Evolutionary conservation across 140 eudicot species (phyloP).

Genomic region (Stevia rebaudiana): DNA sequence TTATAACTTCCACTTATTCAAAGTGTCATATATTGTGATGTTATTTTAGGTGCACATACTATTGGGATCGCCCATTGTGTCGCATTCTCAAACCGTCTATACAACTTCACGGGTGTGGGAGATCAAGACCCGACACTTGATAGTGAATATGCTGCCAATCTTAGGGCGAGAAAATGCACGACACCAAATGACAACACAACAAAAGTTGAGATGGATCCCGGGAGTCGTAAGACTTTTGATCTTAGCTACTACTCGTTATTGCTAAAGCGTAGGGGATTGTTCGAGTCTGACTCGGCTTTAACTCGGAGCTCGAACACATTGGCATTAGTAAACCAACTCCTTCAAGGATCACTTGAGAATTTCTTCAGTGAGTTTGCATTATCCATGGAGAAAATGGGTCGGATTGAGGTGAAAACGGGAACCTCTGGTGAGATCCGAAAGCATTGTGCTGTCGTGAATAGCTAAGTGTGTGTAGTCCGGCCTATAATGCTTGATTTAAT

Average conservation of each 20-base stretch:
- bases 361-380: constrained; percentile 52
- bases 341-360: constrained; percentile 36
- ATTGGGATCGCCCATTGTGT: constrained; percentile 64
- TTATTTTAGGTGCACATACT: constrained; percentile 54
- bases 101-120: constrained; percentile 67
- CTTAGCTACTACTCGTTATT: constrained; percentile 56
- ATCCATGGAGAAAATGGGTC: constrained; percentile 76
- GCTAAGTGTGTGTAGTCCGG: constrained; percentile 7
- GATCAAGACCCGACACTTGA: constrained; percentile 64
- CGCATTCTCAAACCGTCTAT: constrained; percentile 53
- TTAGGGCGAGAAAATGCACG: constrained; percentile 51
- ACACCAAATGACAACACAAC: constrained; percentile 45
- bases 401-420: constrained; percentile 56
- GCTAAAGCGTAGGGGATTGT: constrained; percentile 61
- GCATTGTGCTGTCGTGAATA: constrained; percentile 58
- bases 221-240: constrained; percentile 70
- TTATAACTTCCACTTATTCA: background rate
- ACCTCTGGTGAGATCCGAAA: constrained; percentile 58
- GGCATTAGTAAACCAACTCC: constrained; percentile 41
- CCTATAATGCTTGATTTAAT: background rate
- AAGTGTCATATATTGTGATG: background rate
- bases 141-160: constrained; percentile 55
- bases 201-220: constrained; percentile 79
- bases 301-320: constrained; percentile 35
- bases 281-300: constrained; percentile 59